Evolutionary conservation across 2,329 filamentous ascomycete species (phyloP).

Genomic region (Verruconis gallopava): DNA sequence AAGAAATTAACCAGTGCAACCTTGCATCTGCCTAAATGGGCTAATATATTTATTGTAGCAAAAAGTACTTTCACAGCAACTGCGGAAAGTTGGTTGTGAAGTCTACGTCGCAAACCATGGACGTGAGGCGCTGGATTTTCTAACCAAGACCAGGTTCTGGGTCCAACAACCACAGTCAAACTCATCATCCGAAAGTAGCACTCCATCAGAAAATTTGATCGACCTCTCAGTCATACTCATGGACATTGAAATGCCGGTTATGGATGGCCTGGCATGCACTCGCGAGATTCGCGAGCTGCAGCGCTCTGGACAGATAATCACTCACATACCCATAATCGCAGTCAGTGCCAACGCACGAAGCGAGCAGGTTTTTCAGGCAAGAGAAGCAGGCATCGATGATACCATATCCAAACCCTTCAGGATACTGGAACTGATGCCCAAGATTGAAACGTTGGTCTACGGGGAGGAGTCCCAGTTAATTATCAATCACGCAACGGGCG

Average conservation of each 20-base stretch:
- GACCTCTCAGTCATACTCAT: conserved; percentile 9
- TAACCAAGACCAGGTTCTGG: conserved; percentile 8
- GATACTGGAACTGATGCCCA: conserved; percentile 20
- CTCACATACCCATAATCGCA: conserved; percentile 8
- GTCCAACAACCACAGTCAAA: not conserved
- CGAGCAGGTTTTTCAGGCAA: conserved; percentile 6
- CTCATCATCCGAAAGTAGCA: not conserved
- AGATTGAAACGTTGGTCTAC: conserved; percentile 15
- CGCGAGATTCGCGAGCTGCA: conserved; percentile 8
- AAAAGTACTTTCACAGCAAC: conserved; percentile 9
- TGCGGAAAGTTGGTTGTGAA: conserved; percentile 2
- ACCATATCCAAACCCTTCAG: conserved; percentile 22
- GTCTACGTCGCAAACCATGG: conserved; percentile 11
- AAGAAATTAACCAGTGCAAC: no score
- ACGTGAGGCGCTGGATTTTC: conserved; percentile 4
- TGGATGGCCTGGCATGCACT: conserved; percentile 9
- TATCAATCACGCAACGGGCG: not conserved
- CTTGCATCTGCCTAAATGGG: no score
- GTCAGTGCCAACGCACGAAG: conserved; percentile 9
- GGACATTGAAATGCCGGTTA: conserved; percentile 10
- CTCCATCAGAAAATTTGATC: not conserved
- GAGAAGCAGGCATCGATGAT: conserved; percentile 9
- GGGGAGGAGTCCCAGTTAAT: not conserved
- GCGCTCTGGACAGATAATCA: not conserved
- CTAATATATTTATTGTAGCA: not conserved